phyloP scores from a whole-genome alignment of 805 yeast species.

The Yamadazyma insecticola region DNA sequence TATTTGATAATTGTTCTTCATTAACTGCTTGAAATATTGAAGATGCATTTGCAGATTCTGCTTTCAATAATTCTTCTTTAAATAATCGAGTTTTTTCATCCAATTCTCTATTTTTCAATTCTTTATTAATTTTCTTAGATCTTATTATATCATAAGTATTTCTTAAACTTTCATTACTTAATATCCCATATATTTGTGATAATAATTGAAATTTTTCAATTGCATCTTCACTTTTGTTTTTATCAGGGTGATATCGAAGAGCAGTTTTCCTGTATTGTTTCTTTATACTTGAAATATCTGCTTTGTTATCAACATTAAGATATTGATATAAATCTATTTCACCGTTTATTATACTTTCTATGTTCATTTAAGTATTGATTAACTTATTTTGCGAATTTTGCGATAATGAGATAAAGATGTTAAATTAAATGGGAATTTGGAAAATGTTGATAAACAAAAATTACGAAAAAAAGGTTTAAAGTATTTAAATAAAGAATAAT shows the following conservation, averaged over 20 bases:
- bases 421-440: no score
- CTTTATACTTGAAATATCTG: conserved; percentile 20
- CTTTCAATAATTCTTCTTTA: conserved; percentile 23
- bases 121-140: conserved; percentile 8
- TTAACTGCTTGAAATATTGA: no score
- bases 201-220: conserved; percentile 25
- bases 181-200: conserved; percentile 26
- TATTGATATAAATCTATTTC: conserved; percentile 24
- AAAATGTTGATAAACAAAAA: no score
- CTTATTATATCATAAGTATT: conserved; percentile 28
- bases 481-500: no score
- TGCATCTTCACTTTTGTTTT: conserved; percentile 24
- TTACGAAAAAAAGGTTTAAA: no score
- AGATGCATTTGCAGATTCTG: conserved; percentile 12
- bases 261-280: conserved; percentile 31
- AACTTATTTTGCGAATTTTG: conserved; percentile 4
- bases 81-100: conserved; percentile 22
- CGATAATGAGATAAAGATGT: conserved; percentile 1
- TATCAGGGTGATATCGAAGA: conserved; percentile 38
- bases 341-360: conserved; percentile 15
- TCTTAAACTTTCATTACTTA: conserved; percentile 20
- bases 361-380: no score
- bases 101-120: conserved; percentile 9
- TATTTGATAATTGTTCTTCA: conserved; percentile 1
- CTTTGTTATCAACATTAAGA: conserved; percentile 18